Evolutionary conservation across 1,284 basidiomycete species (phyloP), one percentile per base, ranked within the genome.

Genomic region (Puccinia brachypodii): DNA sequence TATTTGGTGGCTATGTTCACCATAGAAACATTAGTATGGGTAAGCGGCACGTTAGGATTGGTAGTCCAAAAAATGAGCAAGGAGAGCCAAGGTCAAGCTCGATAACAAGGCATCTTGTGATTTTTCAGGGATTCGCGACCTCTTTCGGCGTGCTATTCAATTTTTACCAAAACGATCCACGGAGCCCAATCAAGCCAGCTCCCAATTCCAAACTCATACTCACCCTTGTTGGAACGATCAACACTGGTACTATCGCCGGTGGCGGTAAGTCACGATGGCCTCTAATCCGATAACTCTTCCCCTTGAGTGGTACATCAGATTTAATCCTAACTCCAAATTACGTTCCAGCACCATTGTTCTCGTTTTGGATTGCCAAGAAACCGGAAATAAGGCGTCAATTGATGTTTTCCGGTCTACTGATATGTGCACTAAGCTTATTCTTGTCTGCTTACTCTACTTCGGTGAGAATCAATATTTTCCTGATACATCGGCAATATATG

Each of bases 81-180:
- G 9, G 33, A n/a, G n/a, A 66, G 1, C 7, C 36, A 25, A 33
- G 69, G 69, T 22, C 7, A n/a, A 22, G 44, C 22, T 42, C 2
- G 28, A 36, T 53, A 53, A 14, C 47, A 31, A 22, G 58, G 28
- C 28, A 72, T 72, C 44, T 68, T n/a, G 22, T 42, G 1, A 25
- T 16, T 16, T 25, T 53, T 6, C 36, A 81, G 79, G 79, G 79
- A 2, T 81, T 81, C 53, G 71, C 79, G 13, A 53, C 53, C 60
- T 81, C 79, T 1, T 81, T 73, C 66, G 79, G 79, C 6, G 71
- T 81, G 11, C 31, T 81, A n/a, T 69, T 81, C 22, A 44, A 74
- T 38, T 64, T 73, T 28, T 81, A 74, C 72, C 71, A 50, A 28
- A 38, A 81, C 25, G 69, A 72, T 62, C 40, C 56, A 25, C 53